phyloP scores from a whole-genome alignment of 164 flowering plant genomes.

The Malania oleifera region DNA sequence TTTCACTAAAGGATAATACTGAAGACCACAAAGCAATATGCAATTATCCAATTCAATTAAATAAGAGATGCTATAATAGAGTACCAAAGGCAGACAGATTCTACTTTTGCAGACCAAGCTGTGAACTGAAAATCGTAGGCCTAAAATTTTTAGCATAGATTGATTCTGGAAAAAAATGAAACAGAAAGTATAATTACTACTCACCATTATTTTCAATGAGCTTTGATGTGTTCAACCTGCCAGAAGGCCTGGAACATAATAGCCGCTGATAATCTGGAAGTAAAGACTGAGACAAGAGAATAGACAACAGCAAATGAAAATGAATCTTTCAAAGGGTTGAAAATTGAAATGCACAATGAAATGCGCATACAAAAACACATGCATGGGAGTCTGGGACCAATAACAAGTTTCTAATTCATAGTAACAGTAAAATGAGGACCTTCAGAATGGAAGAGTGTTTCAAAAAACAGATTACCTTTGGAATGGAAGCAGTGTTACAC shows the following conservation, averaged over 20 bases:
- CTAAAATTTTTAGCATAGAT: too few relatives aligned
- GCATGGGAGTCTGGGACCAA: not conserved
- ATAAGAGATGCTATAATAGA: too few relatives aligned
- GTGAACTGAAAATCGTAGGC: too few relatives aligned
- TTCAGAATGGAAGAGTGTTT: slow-evolving; percentile 76
- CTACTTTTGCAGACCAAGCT: too few relatives aligned
- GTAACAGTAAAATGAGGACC: slow-evolving; percentile 38
- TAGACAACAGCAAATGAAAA: slow-evolving; percentile 35
- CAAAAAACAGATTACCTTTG: slow-evolving; percentile 53
- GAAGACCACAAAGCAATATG: too few relatives aligned
- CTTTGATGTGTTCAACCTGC: slow-evolving; percentile 91
- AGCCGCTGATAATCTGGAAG: slow-evolving; percentile 99
- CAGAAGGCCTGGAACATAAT: slow-evolving; percentile 86
- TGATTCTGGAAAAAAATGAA: too few relatives aligned
- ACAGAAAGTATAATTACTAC: slow-evolving; percentile 9
- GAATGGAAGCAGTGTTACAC: slow-evolving; percentile 68
- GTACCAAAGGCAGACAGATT: too few relatives aligned
- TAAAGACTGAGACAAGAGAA: slow-evolving; percentile 79
- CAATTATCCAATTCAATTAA: too few relatives aligned
- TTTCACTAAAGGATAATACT: too few relatives aligned
- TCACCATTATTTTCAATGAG: slow-evolving; percentile 92
- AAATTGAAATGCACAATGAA: slow-evolving; percentile 7
- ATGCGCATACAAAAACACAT: not conserved
- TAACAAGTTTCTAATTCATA: not conserved
- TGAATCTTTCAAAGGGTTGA: slow-evolving; percentile 11